These are phyloP conservation scores for Trametes cinnabarina DNA, from an alignment of 768 basidiomycete species.

Conservation along the genomic window DNA sequence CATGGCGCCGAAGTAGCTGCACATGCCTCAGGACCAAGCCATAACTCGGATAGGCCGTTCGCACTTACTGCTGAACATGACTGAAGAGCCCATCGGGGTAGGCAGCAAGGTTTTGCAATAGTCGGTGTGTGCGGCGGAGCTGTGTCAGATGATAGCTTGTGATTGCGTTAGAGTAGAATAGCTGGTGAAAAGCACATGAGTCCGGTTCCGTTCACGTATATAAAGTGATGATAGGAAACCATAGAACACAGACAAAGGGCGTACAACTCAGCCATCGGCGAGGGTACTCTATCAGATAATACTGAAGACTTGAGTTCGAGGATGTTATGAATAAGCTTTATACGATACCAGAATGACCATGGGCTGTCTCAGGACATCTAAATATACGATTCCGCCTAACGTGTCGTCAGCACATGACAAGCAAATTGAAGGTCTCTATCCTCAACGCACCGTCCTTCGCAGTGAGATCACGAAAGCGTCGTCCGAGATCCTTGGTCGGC, in stretches of 20 bases:
- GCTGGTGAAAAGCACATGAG: slow-evolving; percentile 16
- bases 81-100: neutral
- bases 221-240: no score
- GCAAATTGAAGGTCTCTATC: neutral
- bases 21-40: neutral
- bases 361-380: slow-evolving; percentile 8
- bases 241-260: no score
- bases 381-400: slow-evolving; percentile 11
- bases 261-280: slow-evolving; percentile 7
- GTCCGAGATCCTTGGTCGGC: neutral
- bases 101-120: neutral
- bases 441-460: slow-evolving; percentile 4
- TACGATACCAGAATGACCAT: slow-evolving; percentile 9
- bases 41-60: neutral
- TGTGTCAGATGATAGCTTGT: slow-evolving; percentile 5
- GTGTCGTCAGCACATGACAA: no score
- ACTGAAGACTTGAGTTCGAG: slow-evolving; percentile 5
- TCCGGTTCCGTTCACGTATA: neutral
- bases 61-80: slow-evolving; percentile 4
- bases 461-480: slow-evolving; percentile 3
- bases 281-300: neutral
- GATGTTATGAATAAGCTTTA: neutral
- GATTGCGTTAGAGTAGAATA: slow-evolving; percentile 10
- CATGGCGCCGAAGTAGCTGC: slow-evolving; percentile 6
- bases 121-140: neutral